Base-by-base conservation (phyloP, 2,329 filamentous ascomycete species). In the Penicillium hordei region DNA sequence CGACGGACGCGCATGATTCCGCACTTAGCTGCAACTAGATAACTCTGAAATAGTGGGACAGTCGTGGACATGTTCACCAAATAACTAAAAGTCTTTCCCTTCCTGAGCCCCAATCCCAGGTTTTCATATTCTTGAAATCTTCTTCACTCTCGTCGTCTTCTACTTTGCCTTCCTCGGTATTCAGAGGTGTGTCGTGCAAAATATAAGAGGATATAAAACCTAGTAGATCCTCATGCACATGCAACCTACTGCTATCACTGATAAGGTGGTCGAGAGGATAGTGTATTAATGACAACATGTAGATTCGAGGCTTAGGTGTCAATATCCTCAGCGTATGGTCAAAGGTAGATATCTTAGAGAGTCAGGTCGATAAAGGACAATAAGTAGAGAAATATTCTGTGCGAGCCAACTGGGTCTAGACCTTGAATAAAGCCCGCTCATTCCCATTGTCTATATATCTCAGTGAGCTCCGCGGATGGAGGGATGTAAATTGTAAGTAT, bases 281-380 rank as follows among this genome's bases (percentile, higher is more conserved):
- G 34, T 17, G 15, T 36, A 36, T 36, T 36, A 36, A n/a, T 36
- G 34, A 9, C 7, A 36, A 0, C 34, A 36, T 36, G 34, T 36
- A 36, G 3, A n/a, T 36, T n/a, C 34, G 17, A n/a, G 34, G 34
- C 3, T 8, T 36, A 3, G 34, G 34, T 36, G 34, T 36, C 7
- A n/a, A 55, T 21, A 59, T 44, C 34, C 29, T 52, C 13, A 38
- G 53, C 8, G 21, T 54, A 15, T 25, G 33, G 33, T 59, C 46
- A 48, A 58, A 58, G 7, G 58, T 62, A 17, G 55, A 60, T 51
- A 46, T 62, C 60, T 19, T 62, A 48, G 44, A 60, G 49, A 27
- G 17, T 17, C 40, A 62, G 54, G 19, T 55, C 52, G 40, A 60
- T 9, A 44, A 58, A 51, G 5, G 55, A 58, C 38, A 60, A 34